Evolutionary conservation across 345 rosid genomes (phyloP), one percentile per base, ranked within the genome.

Genomic region (Camelina hispida): DNA sequence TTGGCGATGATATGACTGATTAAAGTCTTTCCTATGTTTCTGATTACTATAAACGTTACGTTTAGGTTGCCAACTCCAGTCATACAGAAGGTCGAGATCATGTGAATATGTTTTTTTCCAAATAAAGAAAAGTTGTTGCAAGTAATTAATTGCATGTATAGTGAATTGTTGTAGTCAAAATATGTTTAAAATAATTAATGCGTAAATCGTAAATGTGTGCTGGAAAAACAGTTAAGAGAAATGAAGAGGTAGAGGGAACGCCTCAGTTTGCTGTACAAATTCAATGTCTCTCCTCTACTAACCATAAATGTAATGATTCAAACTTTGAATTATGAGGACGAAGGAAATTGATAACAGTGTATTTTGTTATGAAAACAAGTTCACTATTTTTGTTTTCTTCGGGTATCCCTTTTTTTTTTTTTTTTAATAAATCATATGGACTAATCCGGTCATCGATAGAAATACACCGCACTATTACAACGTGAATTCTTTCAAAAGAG

Each of bases 211-310:
- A 16, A 71, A 71, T 12, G 35, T 18, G 75, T 71, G 68, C 50
- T 61, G 37, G 40, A 25, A 22, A 37, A 44, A 23, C 11, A n/a
- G n/a, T 15, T 9, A 62, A 52, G n/a, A 62, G 32, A 16, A 12
- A 22, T n/a, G 6, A 35, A 37, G 34, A 30, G 43, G 60, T 18
- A 18, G 50, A 35, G 15, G 68, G 50, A 50, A 61, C 40, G 18
- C 61, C 30, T 51, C 25, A 35, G 42, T 53, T 53, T 46, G 66
- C 57, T 57, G 8, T 50, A 12, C 35, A 61, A 50, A 50, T 61
- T 37, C 60, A 51, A 50, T 61, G 60, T 71, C 30, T 61, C 68
- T 37, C 42, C 14, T 72, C 22, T 4, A 52, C 54, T 63, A 72
- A 17, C 69, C 62, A 72, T 35, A 32, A 10, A 48, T 60, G 67